A percentile compares a stretch with the other conserved stretches of the same genome.
These are phyloP conservation scores for Sporothrix brasiliensis DNA, from an alignment of 2,329 filamentous ascomycete genomes.

Conservation along the genomic window DNA sequence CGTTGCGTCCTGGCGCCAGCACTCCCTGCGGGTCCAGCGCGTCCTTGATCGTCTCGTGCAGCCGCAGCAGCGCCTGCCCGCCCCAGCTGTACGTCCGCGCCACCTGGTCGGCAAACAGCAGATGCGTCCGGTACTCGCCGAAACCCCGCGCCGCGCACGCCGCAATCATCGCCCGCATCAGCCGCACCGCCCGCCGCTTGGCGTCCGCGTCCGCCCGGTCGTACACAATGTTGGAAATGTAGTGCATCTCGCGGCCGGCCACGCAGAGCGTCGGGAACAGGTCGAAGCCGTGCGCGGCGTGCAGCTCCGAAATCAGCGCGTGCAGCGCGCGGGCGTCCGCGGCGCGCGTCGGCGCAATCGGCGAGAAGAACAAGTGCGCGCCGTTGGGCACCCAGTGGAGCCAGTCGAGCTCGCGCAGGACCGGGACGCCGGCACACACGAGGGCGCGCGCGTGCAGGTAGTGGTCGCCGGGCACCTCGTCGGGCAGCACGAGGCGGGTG, in stretches of 20 bases:
- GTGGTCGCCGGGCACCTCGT: slow-evolving; percentile 46
- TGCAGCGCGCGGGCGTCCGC: slow-evolving; percentile 52
- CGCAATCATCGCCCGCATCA: slow-evolving; percentile 45
- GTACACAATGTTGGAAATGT: slow-evolving; percentile 55
- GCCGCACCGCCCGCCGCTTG: slow-evolving; percentile 38
- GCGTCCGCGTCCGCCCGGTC: slow-evolving; percentile 44
- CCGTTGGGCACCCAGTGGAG: slow-evolving; percentile 57
- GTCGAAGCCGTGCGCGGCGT: slow-evolving; percentile 52
- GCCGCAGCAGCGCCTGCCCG: slow-evolving; percentile 43
- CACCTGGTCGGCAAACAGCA: slow-evolving; percentile 48
- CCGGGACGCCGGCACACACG: slow-evolving; percentile 44
- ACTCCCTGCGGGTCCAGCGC: slow-evolving; percentile 50
- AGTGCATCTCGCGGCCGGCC: slow-evolving; percentile 58
- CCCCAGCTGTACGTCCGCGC: slow-evolving; percentile 47
- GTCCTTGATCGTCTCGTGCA: slow-evolving; percentile 47
- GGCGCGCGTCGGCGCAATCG: slow-evolving; percentile 54
- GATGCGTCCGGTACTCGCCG: slow-evolving; percentile 49
- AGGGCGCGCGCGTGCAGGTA: slow-evolving; percentile 45
- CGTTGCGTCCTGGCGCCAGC: slow-evolving; percentile 51
- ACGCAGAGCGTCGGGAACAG: slow-evolving; percentile 56
- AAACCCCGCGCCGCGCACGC: slow-evolving; percentile 45
- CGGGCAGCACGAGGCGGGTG: slow-evolving; percentile 48
- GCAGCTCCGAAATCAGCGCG: slow-evolving; percentile 44
- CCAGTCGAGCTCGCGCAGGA: slow-evolving; percentile 47
- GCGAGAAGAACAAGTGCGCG: slow-evolving; percentile 53